These are phyloP conservation scores for Blastomyces gilchristii DNA, from an alignment of 2,329 filamentous ascomycete genomes.

Conservation along the genomic window DNA sequence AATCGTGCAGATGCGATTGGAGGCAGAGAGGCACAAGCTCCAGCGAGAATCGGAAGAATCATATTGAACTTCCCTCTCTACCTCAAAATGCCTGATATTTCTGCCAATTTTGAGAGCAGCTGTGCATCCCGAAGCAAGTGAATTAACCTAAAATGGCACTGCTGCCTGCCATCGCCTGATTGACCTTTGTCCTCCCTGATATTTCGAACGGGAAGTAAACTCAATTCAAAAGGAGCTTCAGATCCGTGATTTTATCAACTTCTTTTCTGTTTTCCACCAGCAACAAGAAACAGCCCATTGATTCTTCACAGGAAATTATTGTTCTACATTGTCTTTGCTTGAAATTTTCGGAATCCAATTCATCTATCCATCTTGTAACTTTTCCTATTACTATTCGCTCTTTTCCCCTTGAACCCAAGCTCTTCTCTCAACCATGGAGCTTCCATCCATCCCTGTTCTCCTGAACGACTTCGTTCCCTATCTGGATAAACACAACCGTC, in stretches of 20 bases:
- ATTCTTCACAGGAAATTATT: neutral
- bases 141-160: neutral
- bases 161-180: neutral
- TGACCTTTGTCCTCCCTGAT: neutral
- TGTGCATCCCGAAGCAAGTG: too few relatives aligned
- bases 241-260: neutral
- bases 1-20: neutral
- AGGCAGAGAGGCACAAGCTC: too few relatives aligned
- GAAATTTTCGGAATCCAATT: neutral
- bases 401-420: neutral
- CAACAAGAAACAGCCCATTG: neutral
- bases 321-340: neutral
- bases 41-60: neutral
- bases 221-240: neutral
- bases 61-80: neutral
- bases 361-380: neutral
- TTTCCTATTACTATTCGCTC: neutral
- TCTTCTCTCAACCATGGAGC: constrained; percentile 9
- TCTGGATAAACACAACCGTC: constrained; percentile 12
- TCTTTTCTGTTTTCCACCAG: neutral
- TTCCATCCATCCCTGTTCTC: constrained; percentile 14
- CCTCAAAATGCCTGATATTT: too few relatives aligned
- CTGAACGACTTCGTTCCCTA: constrained; percentile 16
- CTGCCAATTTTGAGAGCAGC: too few relatives aligned
- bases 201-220: neutral